Conservation (phyloP, 331 rosid genomes). For the Erythrophleum ivorense region DNA sequence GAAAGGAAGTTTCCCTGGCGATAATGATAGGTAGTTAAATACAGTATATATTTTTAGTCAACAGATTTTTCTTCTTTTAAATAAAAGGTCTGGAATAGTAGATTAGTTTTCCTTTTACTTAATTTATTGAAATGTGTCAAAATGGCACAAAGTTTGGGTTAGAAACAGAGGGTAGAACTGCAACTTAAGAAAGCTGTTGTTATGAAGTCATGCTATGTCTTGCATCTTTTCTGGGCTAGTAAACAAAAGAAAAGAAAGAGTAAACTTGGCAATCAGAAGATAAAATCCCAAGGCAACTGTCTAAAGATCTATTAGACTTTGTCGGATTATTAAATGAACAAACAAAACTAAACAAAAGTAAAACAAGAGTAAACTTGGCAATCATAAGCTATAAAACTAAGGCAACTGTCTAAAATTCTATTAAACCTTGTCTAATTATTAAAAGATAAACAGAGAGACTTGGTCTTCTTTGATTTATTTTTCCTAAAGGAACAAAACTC, state of each 20-base stretch:
- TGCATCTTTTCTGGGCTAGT: background rate
- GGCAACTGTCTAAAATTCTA: too few species aligned
- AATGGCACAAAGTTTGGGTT: background rate
- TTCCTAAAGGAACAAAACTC: too few species aligned
- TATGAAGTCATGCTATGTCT: constrained; percentile 18
- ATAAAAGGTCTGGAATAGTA: background rate
- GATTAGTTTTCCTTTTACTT: background rate
- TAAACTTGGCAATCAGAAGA: background rate
- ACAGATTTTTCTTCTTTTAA: too few species aligned
- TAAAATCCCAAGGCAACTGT: background rate
- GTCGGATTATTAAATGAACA: too few species aligned
- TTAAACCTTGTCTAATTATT: too few species aligned
- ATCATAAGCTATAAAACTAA: too few species aligned
- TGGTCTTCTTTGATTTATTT: too few species aligned
- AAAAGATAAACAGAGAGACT: too few species aligned
- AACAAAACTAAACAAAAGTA: too few species aligned
- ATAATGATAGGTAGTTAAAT: background rate
- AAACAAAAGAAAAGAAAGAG: background rate
- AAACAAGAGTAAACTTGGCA: too few species aligned
- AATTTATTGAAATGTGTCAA: background rate
- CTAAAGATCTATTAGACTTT: background rate
- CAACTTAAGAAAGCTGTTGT: constrained; percentile 1
- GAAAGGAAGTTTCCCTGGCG: too few species aligned
- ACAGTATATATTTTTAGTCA: background rate
- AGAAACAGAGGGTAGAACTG: constrained; percentile 14